These are phyloP conservation scores for Venturia carpophila DNA, from an alignment of 2,329 filamentous ascomycete species.

Conservation along the genomic window DNA sequence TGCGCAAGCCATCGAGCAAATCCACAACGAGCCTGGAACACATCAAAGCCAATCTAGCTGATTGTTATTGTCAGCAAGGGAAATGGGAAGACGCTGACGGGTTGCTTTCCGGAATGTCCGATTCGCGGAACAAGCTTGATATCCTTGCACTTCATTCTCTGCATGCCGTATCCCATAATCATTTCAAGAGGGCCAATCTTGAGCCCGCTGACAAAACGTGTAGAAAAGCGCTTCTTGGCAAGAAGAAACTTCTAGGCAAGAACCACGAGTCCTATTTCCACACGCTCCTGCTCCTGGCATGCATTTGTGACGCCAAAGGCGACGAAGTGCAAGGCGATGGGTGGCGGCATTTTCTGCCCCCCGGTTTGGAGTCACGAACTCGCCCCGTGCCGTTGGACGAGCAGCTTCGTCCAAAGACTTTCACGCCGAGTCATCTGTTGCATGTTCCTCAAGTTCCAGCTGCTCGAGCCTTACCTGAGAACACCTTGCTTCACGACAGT, in stretches of 20 bases:
- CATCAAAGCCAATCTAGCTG: not conserved
- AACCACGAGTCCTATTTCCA: slow-evolving; percentile 6
- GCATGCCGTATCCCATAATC: not conserved
- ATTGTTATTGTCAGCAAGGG: not conserved
- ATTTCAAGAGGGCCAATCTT: not conserved
- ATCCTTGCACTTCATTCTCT: not conserved
- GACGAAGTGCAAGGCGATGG: slow-evolving; percentile 1
- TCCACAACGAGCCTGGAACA: not conserved
- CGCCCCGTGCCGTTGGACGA: not conserved
- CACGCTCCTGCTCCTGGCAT: not conserved
- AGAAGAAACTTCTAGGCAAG: slow-evolving; percentile 12
- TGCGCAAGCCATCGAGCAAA: slow-evolving; percentile 1
- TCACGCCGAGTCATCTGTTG: not conserved
- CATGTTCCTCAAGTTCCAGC: not conserved
- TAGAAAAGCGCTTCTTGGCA: slow-evolving; percentile 3
- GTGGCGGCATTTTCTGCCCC: not conserved
- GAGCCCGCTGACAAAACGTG: not conserved
- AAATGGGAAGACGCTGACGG: not conserved
- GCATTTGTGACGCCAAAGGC: slow-evolving; percentile 7
- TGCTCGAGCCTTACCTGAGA: not conserved
- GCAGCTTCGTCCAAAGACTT: not conserved
- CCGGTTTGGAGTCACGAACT: not conserved
- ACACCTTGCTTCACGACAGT: not conserved
- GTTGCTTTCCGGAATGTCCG: not conserved
- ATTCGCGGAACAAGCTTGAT: not conserved